Evolutionary conservation across 495 filamentous ascomycete species (phyloP).

Genomic region (Aspergillus homomorphus): DNA sequence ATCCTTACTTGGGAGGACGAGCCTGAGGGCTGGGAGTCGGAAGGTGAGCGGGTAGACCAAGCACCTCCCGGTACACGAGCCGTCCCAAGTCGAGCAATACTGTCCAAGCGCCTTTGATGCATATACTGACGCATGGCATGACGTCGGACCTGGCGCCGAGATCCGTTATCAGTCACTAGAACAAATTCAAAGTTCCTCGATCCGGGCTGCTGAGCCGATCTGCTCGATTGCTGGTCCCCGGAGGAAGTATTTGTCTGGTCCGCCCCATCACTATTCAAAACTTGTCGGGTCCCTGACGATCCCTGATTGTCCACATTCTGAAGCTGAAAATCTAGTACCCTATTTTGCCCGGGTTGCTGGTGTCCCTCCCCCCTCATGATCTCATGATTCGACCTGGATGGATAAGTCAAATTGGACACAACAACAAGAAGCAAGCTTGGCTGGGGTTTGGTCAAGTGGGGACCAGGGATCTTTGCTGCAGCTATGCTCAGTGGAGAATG

Average conservation of each 20-base stretch:
- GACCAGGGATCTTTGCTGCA: constrained; percentile 1
- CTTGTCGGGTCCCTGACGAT: constrained; percentile 4
- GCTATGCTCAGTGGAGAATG: constrained; percentile 14
- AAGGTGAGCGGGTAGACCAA: constrained; percentile 19
- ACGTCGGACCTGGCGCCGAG: constrained; percentile 30
- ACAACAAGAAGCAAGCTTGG: constrained; percentile 10
- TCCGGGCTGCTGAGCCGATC: constrained; percentile 13
- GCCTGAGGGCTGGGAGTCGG: constrained; percentile 12
- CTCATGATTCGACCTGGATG: constrained; percentile 20
- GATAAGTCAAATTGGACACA: constrained; percentile 8
- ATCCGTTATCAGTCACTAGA: constrained; percentile 29
- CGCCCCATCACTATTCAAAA: constrained; percentile 11
- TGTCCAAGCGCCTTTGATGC: constrained; percentile 29
- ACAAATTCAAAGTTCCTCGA: constrained; percentile 31
- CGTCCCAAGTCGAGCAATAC: constrained; percentile 27
- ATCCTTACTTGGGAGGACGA: constrained; percentile 9
- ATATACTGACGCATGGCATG: constrained; percentile 36
- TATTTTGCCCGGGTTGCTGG: constrained; percentile 9
- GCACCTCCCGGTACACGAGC: constrained; percentile 23
- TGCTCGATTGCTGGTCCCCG: constrained; percentile 10
- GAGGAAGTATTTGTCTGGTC: constrained; percentile 3
- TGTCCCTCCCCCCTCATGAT: constrained; percentile 25
- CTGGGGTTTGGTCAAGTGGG: constrained; percentile 11
- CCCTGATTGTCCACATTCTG: neutral
- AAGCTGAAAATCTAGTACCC: constrained; percentile 7